phyloP scores from a whole-genome alignment of 176 grass and related monocot genomes.

The Phragmites australis region DNA sequence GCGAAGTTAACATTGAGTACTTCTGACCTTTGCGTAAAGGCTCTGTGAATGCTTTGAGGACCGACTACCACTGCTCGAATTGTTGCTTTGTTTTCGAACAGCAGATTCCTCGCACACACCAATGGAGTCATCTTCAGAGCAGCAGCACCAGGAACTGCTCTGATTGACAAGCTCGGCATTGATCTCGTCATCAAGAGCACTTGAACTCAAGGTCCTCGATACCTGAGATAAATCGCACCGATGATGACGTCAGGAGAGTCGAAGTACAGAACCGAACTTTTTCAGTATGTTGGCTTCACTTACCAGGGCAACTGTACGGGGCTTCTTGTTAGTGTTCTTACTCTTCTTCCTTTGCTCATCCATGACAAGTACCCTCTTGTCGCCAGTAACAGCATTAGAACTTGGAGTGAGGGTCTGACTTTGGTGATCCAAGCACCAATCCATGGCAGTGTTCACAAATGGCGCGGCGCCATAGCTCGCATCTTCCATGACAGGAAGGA shows the following conservation, averaged over 20 bases:
- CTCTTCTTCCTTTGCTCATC: conserved; percentile 19
- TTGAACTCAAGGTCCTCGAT: neutral
- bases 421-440: conserved; percentile 9
- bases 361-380: conserved; percentile 21
- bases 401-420: neutral
- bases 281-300: neutral
- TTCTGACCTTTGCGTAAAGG: conserved; percentile 45
- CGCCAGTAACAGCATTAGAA: neutral
- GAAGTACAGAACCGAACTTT: neutral
- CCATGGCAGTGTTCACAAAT: neutral
- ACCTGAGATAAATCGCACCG: neutral
- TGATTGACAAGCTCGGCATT: neutral
- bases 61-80: conserved; percentile 11
- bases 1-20: neutral
- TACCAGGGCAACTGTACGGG: conserved; percentile 2
- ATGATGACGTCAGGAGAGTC: neutral
- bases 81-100: conserved; percentile 9
- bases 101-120: neutral
- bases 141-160: conserved; percentile 22
- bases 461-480: neutral
- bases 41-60: conserved; percentile 36
- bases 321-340: neutral
- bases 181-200: neutral
- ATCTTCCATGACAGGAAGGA: neutral
- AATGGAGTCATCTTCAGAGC: conserved; percentile 35